Base-by-base conservation (phyloP, 352 stramenopile genomes). In the Phytopythium cucurbitacearum region DNA sequence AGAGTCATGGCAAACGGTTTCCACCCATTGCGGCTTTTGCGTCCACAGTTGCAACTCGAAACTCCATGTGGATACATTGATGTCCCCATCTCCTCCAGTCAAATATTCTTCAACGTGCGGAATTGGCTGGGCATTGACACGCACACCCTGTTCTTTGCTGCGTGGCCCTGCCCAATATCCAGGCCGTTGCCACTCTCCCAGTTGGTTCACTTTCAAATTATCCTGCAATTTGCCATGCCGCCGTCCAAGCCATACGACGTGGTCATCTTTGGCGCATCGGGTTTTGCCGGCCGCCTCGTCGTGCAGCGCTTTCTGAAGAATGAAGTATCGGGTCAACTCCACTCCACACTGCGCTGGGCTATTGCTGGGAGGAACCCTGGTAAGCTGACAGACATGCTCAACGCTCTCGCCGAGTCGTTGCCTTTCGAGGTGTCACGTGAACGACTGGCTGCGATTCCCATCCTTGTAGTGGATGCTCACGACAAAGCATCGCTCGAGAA, bases 191-290 rank as follows among this genome's bases (percentile, higher is more conserved):
- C 21, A 2, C 21, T 28, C 21, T 28, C 21, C 21, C 21, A 28
- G 21, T 28, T 28, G 21, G 21, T 28, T 28, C 21, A 28, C 21
- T 28, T 28, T 28, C 21, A 28, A 6, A 38, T 21, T 39, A 12
- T 5, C 12, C 43, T 9, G 21, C 21, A 38, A 7, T 32, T 21
- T 36, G 2, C 28, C 15, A 40, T 32, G 21, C 48, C 47, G 52
- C 53, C 50, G 39, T 46, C 10, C 46, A 60, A 60, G 40, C 55
- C 45, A 8, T 79, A 67, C 42, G 71, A 77, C 42, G 12, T 77
- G 12, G 71, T 95, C 11, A 59, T 97, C n/a, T 87, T 92, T 40
- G 87, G 85, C 42, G 87, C 75, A 11, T 96, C 83, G 12, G 88
- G 83, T 39, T 97, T 91, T 66, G 93, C 82, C 3, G 87, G 88